Evolutionary conservation across 2,329 filamentous ascomycete genomes (phyloP), one percentile per base, ranked within the genome.

Genomic region (Sclerotinia minor): DNA sequence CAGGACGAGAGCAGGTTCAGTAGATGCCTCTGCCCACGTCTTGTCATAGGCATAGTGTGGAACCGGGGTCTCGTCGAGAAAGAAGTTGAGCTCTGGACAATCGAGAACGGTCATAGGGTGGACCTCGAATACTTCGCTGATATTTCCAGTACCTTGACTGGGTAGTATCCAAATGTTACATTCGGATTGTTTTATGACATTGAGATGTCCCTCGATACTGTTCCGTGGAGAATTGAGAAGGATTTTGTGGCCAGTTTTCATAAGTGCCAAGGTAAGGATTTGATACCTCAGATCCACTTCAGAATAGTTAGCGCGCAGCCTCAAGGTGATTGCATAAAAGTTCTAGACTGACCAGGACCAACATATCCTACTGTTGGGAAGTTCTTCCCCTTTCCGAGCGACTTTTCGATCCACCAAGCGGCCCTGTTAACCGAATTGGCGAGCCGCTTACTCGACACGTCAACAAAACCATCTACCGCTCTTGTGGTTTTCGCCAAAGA

Each of bases 11-110:
- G 64, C 13, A 19, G 67, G 65, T 5, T 69, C 57, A 19, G 55
- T 15, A 9, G 26, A 60, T 11, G 47, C 67, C 26, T 76, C 71
- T 1, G 76, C 74, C 29, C 76, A 80, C 2, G 65, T 70, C 8
- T 69, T 58, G 13, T 57, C 60, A 35, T 70, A 67, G n/a, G 66
- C 38, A 49, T 67, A 67, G 26, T 64, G 66, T n/a, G 58, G 35
- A 63, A 54, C 65, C 8, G 57, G 65, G 11, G 49, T 64, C 45
- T 63, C 57, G 7, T 67, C 65, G 38, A 67, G 21, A 24, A 67
- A 61, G 35, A 63, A 61, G 2, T 63, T 24, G 38, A 67, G 47
- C n/a, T 64, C 65, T 45, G 65, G 65, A 32, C 55, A 63, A 29
- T 67, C 65, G 11, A 63, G 8, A 35, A 61, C 29, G 21, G 24